These are phyloP conservation scores for Neurospora pannonica DNA, from an alignment of 495 filamentous ascomycete genomes.

Conservation along the genomic window DNA sequence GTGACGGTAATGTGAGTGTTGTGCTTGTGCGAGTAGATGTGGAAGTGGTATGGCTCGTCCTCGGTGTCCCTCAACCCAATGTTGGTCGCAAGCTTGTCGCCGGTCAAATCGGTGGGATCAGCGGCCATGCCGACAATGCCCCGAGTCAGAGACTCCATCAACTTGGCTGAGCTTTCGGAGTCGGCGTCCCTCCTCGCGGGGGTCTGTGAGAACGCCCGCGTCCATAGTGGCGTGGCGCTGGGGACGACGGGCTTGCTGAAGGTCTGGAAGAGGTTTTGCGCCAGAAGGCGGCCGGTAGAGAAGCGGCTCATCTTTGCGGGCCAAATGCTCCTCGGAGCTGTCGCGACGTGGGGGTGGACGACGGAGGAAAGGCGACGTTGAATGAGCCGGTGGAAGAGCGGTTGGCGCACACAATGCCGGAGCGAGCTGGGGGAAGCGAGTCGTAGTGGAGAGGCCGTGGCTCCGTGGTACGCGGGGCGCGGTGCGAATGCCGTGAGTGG, in stretches of 20 bases:
- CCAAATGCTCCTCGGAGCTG: constrained; percentile 3
- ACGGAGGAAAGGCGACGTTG: neutral
- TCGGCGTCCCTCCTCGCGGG: neutral
- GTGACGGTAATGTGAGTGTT: constrained; percentile 89
- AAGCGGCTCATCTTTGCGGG: constrained; percentile 31
- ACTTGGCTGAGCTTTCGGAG: neutral
- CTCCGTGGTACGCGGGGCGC: neutral
- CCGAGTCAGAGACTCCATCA: constrained; percentile 4
- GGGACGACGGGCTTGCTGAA: constrained; percentile 16
- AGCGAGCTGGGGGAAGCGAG: neutral
- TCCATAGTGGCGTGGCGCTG: constrained; percentile 19
- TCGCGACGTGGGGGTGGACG: neutral
- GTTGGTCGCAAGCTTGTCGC: constrained; percentile 7
- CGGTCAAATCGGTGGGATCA: neutral
- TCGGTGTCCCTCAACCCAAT: constrained; percentile 13
- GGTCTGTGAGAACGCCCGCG: constrained; percentile 36
- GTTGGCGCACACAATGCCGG: neutral
- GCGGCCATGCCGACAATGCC: neutral
- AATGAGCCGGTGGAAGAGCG: neutral
- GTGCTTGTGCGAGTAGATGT: constrained; percentile 79
- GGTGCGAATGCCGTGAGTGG: neutral
- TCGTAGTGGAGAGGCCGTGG: neutral
- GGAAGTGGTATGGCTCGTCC: constrained; percentile 64
- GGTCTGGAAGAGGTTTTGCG: constrained; percentile 25
- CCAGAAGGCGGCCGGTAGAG: constrained; percentile 35